These are phyloP conservation scores for Ophioceras dolichostomum DNA, from an alignment of 2,329 filamentous ascomycete species.

Conservation along the genomic window DNA sequence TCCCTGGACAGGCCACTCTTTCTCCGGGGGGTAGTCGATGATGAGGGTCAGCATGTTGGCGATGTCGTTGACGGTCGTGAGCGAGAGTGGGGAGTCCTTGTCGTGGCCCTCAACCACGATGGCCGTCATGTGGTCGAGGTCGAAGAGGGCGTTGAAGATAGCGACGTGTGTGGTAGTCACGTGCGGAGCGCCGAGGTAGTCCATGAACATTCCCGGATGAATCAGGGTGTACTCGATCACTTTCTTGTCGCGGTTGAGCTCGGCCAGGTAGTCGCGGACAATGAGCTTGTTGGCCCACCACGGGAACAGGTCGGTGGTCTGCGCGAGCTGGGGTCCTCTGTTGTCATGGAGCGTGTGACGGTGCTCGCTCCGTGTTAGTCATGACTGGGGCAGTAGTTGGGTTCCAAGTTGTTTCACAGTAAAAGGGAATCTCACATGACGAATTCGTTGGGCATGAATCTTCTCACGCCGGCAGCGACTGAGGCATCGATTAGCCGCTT, in stretches of 20 bases:
- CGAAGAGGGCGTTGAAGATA: conserved; percentile 22
- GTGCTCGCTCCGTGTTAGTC: conserved; percentile 12
- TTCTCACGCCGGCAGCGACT: conserved; percentile 43
- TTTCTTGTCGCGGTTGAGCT: conserved; percentile 34
- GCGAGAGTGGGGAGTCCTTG: conserved; percentile 24
- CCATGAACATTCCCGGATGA: conserved; percentile 38
- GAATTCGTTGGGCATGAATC: conserved; percentile 52
- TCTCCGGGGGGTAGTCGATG: conserved; percentile 29
- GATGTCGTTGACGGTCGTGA: conserved; percentile 31
- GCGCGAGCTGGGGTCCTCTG: conserved; percentile 19
- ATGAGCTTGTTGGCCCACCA: conserved; percentile 39
- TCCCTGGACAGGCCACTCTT: conserved; percentile 26
- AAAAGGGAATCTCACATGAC: conserved; percentile 22
- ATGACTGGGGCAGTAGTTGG: conserved; percentile 3
- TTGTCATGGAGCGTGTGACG: conserved; percentile 4
- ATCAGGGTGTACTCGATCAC: conserved; percentile 44
- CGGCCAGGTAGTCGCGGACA: conserved; percentile 33
- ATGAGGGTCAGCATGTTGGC: conserved; percentile 23
- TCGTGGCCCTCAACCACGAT: conserved; percentile 29
- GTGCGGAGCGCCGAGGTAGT: conserved; percentile 41
- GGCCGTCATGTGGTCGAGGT: conserved; percentile 27
- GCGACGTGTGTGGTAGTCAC: conserved; percentile 30
- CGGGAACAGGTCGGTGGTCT: too few species aligned
- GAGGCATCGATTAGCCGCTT: conserved; percentile 41
- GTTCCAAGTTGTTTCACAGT: not conserved